Base-by-base conservation (phyloP, 257 asterid species). In the Marsdenia floribunda region DNA sequence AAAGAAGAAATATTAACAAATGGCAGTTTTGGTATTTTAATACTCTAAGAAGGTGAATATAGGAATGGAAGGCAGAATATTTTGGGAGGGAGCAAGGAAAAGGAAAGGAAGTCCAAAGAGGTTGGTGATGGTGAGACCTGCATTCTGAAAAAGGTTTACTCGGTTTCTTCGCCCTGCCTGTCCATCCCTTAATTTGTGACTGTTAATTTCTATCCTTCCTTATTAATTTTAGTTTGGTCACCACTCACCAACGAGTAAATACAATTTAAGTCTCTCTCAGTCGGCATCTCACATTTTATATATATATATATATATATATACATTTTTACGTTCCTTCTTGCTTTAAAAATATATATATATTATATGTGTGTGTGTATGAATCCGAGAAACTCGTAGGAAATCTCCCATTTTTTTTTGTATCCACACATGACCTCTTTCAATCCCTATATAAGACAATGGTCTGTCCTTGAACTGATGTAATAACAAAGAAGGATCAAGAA, bases 381-480 rank as follows among this genome's bases (percentile, higher is more conserved):
- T 67, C 74, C 74, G 57, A 68, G 69, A 75, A 75, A 55, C 50
- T 29, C 1, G 69, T 10, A 24, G 79, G 69, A 68, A 68, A 46
- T 66, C 44, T 49, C 52, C 71, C 59, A 10, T 35, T 26, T 58
- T 22, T 65, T 7, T 61, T 40, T 66, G 18, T 26, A 16, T 26
- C 16, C 3, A 19, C 12, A 5, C 9, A 38, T 4, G 26, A 16
- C 24, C 68, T 38, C 6, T 38, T 15, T 9, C 13, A 38, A 10
- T 8, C 29, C 71, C 40, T 66, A 66, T 66, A 66, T 66, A 66
- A 66, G 0, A 14, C n/a, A 26, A 38, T n/a, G 4, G 18, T 38
- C 71, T 38, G 7, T 38, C 21, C 3, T 9, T 16, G 22, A 47
- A 18, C 29, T 64, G 24, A 15, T 3, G 37, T 65, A 33, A 6